Conservation (phyloP, 2,329 filamentous ascomycete species). For the Epichloe elymi region DNA sequence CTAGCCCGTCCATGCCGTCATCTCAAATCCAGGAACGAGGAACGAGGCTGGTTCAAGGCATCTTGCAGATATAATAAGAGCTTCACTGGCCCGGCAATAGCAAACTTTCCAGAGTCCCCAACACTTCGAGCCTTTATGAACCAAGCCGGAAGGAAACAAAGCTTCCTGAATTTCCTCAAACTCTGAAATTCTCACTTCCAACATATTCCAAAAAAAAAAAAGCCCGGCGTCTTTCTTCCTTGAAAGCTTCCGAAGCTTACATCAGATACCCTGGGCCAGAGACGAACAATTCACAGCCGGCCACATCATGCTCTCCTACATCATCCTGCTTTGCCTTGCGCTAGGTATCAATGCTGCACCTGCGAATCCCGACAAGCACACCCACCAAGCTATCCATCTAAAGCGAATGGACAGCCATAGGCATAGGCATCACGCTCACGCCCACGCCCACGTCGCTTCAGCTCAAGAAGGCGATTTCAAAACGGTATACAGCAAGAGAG, state of each 20-base stretch:
- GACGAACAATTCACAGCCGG: background rate
- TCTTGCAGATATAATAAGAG: background rate
- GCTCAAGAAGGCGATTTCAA: background rate
- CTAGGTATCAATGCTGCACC: constrained; percentile 5
- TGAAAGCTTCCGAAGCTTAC: background rate
- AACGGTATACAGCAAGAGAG: background rate
- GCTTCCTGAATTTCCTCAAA: too few relatives aligned
- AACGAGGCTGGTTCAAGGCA: background rate
- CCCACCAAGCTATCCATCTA: constrained; percentile 1
- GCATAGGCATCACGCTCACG: background rate
- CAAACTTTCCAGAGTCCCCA: background rate
- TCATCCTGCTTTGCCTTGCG: constrained; percentile 2
- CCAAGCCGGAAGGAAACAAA: too few relatives aligned
- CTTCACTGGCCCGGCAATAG: background rate
- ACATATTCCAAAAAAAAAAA: too few relatives aligned
- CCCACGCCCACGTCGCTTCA: background rate
- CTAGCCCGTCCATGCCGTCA: constrained; percentile 1
- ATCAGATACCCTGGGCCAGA: background rate
- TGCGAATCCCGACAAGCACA: background rate
- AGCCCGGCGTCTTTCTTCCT: background rate
- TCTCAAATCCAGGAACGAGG: background rate
- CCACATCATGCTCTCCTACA: constrained; percentile 2
- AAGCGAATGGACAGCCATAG: constrained; percentile 1
- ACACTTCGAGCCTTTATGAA: background rate
- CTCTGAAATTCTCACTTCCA: too few relatives aligned